Conservation (phyloP, 1,284 basidiomycete species). For the Heterobasidion irregulare region DNA sequence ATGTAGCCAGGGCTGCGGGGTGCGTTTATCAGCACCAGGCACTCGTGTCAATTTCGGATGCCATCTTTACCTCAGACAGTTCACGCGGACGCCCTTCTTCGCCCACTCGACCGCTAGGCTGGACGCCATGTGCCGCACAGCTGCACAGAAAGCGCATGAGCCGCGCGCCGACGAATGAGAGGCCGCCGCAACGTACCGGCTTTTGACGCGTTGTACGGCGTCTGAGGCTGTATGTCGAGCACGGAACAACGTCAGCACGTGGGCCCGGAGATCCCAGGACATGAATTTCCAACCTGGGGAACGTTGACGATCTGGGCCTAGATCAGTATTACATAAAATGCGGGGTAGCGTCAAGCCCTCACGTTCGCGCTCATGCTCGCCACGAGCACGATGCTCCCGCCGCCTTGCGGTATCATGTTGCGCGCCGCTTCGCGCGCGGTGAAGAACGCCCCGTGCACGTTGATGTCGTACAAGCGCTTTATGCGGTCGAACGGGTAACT, state of each 20-base stretch:
- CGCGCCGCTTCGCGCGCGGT: constrained; percentile 89
- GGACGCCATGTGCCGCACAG: constrained; percentile 84
- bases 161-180: background rate
- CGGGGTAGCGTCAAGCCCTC: constrained; percentile 22
- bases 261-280: background rate
- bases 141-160: constrained; percentile 23
- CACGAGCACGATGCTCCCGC: constrained; percentile 82
- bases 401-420: constrained; percentile 68
- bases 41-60: background rate
- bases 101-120: constrained; percentile 89
- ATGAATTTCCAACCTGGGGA: constrained; percentile 47
- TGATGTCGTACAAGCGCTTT: constrained; percentile 83
- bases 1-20: constrained; percentile 76
- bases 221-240: constrained; percentile 56
- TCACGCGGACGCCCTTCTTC: constrained; percentile 77
- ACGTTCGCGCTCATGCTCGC: constrained; percentile 89
- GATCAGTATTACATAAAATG: background rate
- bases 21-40: constrained; percentile 12
- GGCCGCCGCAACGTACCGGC: constrained; percentile 37
- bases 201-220: constrained; percentile 95
- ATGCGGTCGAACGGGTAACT: constrained; percentile 82
- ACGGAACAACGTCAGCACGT: constrained; percentile 11
- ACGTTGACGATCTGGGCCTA: constrained; percentile 70
- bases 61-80: constrained; percentile 53
- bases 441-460: constrained; percentile 90